phyloP scores from a whole-genome alignment of 2,329 filamentous ascomycete genomes.

The Drechslerella stenobrocha region DNA sequence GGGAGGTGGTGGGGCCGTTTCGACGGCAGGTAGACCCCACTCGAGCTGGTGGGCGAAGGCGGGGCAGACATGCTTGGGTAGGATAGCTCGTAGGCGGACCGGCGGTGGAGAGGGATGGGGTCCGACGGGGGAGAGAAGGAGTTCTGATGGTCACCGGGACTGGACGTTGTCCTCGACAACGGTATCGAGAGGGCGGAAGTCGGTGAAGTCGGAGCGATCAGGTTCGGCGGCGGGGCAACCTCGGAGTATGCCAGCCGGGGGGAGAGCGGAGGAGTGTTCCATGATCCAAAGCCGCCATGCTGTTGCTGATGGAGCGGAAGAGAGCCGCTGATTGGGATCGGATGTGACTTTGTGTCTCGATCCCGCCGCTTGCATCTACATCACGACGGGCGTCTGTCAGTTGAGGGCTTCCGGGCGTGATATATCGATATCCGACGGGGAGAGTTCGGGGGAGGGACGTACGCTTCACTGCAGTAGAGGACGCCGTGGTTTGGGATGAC shows the following conservation, averaged over 20 bases:
- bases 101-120: slow-evolving; percentile 38
- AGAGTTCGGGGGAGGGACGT: slow-evolving; percentile 4
- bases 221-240: slow-evolving; percentile 39
- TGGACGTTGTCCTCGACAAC: slow-evolving; percentile 33
- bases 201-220: slow-evolving; percentile 44
- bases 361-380: slow-evolving; percentile 40
- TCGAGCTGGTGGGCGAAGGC: slow-evolving; percentile 40
- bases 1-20: slow-evolving; percentile 49
- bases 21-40: slow-evolving; percentile 27
- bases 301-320: slow-evolving; percentile 28
- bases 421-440: no score
- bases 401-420: background rate
- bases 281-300: slow-evolving; percentile 36
- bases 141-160: slow-evolving; percentile 18
- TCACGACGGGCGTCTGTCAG: slow-evolving; percentile 8
- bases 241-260: slow-evolving; percentile 38
- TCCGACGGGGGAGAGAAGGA: slow-evolving; percentile 48
- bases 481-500: slow-evolving; percentile 52
- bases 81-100: slow-evolving; percentile 34
- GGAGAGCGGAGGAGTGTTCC: slow-evolving; percentile 43
- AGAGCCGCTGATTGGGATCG: slow-evolving; percentile 37
- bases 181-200: slow-evolving; percentile 40
- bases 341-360: slow-evolving; percentile 36
- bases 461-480: slow-evolving; percentile 51
- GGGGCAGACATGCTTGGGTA: slow-evolving; percentile 45